A percentile compares a stretch with the other conserved stretches of the same genome.
Evolutionary conservation across 441 rosid genomes (phyloP).

Genomic region (Cnidoscolus chayamansa): DNA sequence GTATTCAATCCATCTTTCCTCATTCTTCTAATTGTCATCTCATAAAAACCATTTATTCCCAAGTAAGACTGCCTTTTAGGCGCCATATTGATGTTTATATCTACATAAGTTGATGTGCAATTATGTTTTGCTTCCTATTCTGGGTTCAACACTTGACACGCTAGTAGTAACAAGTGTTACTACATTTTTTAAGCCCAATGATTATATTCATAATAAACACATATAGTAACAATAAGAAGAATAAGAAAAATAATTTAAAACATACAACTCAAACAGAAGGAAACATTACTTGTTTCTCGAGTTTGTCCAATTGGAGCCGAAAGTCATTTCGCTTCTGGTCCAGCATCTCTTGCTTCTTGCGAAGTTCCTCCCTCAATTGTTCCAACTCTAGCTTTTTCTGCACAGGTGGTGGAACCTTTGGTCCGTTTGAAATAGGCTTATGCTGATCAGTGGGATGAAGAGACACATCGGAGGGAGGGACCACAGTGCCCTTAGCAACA

Average conservation of each 20-base stretch:
- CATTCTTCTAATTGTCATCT: neutral
- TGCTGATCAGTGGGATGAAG: slow-evolving; percentile 45
- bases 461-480: slow-evolving; percentile 38
- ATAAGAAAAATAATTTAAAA: neutral
- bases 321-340: slow-evolving; percentile 85
- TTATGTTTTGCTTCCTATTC: slow-evolving; percentile 4
- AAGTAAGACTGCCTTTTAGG: neutral
- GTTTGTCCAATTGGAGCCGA: slow-evolving; percentile 61
- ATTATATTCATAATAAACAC: neutral
- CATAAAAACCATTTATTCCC: neutral
- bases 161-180: neutral
- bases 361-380: slow-evolving; percentile 80
- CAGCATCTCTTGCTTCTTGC: slow-evolving; percentile 86
- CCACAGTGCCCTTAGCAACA: slow-evolving; percentile 39
- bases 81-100: neutral
- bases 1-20: slow-evolving; percentile 5
- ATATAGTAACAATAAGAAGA: neutral
- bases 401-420: slow-evolving; percentile 52
- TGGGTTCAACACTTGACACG: neutral
- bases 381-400: slow-evolving; percentile 85
- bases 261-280: slow-evolving; percentile 15
- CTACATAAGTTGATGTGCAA: neutral
- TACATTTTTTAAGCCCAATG: slow-evolving; percentile 9
- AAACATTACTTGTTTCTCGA: slow-evolving; percentile 68
- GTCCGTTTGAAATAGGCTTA: slow-evolving; percentile 45